Conservation (phyloP, 805 yeast genomes). For the Suhomyces xylopsoci region DNA sequence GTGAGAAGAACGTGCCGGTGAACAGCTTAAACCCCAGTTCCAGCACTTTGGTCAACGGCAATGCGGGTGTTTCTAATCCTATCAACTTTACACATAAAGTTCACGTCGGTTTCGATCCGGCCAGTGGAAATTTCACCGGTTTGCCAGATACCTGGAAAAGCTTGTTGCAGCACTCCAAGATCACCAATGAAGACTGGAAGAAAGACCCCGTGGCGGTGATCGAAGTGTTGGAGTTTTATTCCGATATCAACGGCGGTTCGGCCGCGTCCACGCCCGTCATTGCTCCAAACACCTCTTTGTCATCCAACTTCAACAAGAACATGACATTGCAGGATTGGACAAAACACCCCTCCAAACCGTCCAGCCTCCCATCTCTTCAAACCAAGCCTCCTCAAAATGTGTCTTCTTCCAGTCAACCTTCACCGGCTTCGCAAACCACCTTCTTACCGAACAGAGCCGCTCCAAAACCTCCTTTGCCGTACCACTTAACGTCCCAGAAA, state of each 20-base stretch:
- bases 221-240: constrained; percentile 56
- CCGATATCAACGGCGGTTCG: constrained; percentile 44
- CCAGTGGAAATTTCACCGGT: constrained; percentile 56
- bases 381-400: background rate
- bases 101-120: constrained; percentile 83
- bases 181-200: constrained; percentile 60
- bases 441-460: constrained; percentile 40
- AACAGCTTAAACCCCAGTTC: background rate
- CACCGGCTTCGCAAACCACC: constrained; percentile 8
- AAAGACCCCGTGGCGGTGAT: constrained; percentile 64
- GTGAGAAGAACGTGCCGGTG: background rate
- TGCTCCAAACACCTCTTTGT: constrained; percentile 16
- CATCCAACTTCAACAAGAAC: constrained; percentile 18
- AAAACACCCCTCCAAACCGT: constrained; percentile 22
- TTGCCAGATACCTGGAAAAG: constrained; percentile 58
- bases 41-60: constrained; percentile 15
- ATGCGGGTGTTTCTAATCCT: constrained; percentile 76
- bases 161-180: constrained; percentile 54
- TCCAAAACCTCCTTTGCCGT: constrained; percentile 45
- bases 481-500: constrained; percentile 26
- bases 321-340: constrained; percentile 43
- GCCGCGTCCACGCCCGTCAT: constrained; percentile 26
- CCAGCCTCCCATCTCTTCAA: constrained; percentile 3
- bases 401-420: background rate
- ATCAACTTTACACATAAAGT: constrained; percentile 93